phyloP scores from a whole-genome alignment of 2,329 filamentous ascomycete genomes.

The Fusarium chaquense region DNA sequence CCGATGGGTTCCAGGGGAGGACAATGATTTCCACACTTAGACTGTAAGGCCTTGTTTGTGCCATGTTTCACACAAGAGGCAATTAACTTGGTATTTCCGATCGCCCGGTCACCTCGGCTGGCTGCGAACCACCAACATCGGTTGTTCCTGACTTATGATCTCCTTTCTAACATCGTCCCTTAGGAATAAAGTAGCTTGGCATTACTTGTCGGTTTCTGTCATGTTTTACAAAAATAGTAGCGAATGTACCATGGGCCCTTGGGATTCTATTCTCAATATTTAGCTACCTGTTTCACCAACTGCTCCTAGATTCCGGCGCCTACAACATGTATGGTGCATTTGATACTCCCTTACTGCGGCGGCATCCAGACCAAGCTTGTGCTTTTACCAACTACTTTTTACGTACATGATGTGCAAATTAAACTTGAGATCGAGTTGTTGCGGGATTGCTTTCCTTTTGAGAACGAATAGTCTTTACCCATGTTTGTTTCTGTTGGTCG shows the following conservation, averaged over 20 bases:
- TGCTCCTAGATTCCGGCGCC: conserved; percentile 20
- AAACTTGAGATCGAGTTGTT: conserved; percentile 15
- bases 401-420: conserved; percentile 1
- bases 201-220: conserved; percentile 26
- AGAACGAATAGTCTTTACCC: background rate
- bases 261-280: conserved; percentile 33
- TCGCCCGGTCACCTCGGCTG: conserved; percentile 44
- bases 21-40: conserved; percentile 19
- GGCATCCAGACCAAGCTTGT: background rate
- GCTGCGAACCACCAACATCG: conserved; percentile 23
- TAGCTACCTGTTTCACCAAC: conserved; percentile 29
- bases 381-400: background rate
- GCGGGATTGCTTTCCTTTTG: conserved; percentile 14
- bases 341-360: conserved; percentile 8
- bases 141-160: conserved; percentile 32
- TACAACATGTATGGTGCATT: conserved; percentile 14
- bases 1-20: conserved; percentile 8
- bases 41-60: conserved; percentile 9
- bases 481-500: conserved; percentile 8
- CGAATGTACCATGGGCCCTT: conserved; percentile 25
- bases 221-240: background rate
- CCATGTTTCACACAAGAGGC: conserved; percentile 5
- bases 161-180: background rate
- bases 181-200: conserved; percentile 8
- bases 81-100: conserved; percentile 36